Base-by-base conservation (phyloP, 371 early-diverging fungal genomes). In the Syncephalastrum contaminatum region DNA sequence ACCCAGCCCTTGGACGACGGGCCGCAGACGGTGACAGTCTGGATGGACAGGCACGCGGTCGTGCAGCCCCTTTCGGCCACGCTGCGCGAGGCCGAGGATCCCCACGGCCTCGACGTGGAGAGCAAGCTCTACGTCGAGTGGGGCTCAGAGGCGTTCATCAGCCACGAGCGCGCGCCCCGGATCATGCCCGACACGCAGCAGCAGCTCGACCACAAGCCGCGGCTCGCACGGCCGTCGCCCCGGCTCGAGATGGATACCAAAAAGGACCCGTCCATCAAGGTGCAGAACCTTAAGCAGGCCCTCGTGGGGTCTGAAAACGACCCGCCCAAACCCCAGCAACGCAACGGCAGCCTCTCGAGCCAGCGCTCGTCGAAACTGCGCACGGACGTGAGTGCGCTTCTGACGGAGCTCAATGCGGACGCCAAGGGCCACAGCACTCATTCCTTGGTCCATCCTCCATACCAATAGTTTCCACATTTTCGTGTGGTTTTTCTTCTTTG, bases 61-160 rank as follows among this genome's bases (percentile, higher is more conserved):
- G 71, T 73, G 0, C 65, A 66, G 6, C 14, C 53, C 3, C 51
- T 76, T 15, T 67, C 71, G 20, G 57, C 63, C 2, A 62, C 69
- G 12, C 46, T 76, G n/a, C 65, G 77, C 14, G 67, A 67, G 2
- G 54, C 58, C 25, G 25, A 54, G 10, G 78, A 73, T 54, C 57
- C 63, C 0, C 71, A 78, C 60, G 73, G 75, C 6, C 51, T 75
- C 43, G 73, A 74, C 12, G 47, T 79, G 25, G 73, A 79, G 48
- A 67, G 66, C 20, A 73, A 71, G 45, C 51, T 79, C 20, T 75
- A 73, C 57, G 66, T 67, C 18, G 75, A 78, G 55, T 78, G 73
- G 72, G 75, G 67, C 16, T 69, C 72, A 10, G 62, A 71, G 41
- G 64, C 63, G 20, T 63, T 64, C 41, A 60, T 43, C 30, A 56